Base-by-base conservation (phyloP, 2,329 filamentous ascomycete species). In the Cladosporium sp. region DNA sequence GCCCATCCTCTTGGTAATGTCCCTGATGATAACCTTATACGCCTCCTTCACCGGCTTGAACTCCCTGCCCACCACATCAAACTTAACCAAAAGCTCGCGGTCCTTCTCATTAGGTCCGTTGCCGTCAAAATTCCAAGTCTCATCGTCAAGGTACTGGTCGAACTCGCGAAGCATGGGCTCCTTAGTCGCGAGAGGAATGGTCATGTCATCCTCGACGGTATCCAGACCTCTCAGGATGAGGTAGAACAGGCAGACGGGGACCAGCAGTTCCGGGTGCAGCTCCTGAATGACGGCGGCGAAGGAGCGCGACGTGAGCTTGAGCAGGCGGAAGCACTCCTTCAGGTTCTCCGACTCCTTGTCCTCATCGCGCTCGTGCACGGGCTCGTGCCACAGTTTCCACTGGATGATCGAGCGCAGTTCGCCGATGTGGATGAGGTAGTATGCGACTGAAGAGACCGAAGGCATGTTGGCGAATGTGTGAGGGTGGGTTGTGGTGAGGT, bases 151-250 rank as follows among this genome's bases (percentile, higher is more conserved):
- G 58, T 85, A 79, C 50, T 86, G 73, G 66, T 95, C 77, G 70
- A 99, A 99, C 41, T 86, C 78, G 55, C 92, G 83, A 54, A 99
- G 76, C 51, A 96, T 72, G 2, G 90, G 89, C 65, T 95, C 87
- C 74, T 99, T 99, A 64, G 80, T 84, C 57, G 81, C 79, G 34
- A 92, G 73, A 2, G 86, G 77, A 54, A 99, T 85, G 4, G 90
- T 95, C 84, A 96, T 97, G 71, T 99, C 93, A 76, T 99, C 93
- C 73, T 99, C 93, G 54, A 99, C 88, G n/a, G 93, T 99, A 70
- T 99, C 93, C 44, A 99, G 80, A 41, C 89, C 93, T 54, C 93
- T 88, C 49, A 99, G 79, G 47, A 89, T 82, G 22, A 99, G 82
- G 74, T 99, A 99, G 79, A 99, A 99, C 8, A 97, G 77, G 50